phyloP scores from a whole-genome alignment of 75 land plant species.

The Cupressus sempervirens region DNA sequence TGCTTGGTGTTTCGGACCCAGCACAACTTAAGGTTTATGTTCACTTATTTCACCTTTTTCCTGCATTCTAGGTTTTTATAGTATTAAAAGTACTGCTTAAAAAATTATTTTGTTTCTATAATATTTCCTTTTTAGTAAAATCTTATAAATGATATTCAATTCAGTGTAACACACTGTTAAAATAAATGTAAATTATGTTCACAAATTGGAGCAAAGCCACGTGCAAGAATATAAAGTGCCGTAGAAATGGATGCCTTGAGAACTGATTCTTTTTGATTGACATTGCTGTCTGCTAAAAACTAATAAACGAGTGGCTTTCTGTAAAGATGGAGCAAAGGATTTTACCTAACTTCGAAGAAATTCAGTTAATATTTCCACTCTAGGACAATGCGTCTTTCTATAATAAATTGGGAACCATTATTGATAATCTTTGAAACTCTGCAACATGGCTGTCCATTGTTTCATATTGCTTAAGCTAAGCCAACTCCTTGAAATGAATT shows the following conservation, averaged over 20 bases:
- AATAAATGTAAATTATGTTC: not conserved
- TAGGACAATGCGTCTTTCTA: too few relatives aligned
- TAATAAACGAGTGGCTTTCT: not conserved
- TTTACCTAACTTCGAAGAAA: too few relatives aligned
- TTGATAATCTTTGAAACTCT: too few relatives aligned
- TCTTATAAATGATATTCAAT: not conserved
- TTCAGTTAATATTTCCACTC: too few relatives aligned
- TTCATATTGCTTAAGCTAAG: too few relatives aligned
- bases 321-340: too few relatives aligned
- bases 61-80: not conserved
- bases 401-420: too few relatives aligned
- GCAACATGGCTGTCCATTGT: too few relatives aligned
- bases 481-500: too few relatives aligned
- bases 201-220: not conserved
- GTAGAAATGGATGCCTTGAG: not conserved
- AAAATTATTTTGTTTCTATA: not conserved
- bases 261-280: not conserved
- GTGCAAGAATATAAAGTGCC: not conserved
- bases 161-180: not conserved
- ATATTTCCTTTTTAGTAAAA: not conserved
- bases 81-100: not conserved
- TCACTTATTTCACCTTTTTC: not conserved
- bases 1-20: conserved; percentile 74
- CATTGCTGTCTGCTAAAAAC: not conserved
- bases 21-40: conserved; percentile 68